These are phyloP conservation scores for Neofusicoccum sp. DNA, from an alignment of 2,329 filamentous ascomycete species.

Conservation along the genomic window DNA sequence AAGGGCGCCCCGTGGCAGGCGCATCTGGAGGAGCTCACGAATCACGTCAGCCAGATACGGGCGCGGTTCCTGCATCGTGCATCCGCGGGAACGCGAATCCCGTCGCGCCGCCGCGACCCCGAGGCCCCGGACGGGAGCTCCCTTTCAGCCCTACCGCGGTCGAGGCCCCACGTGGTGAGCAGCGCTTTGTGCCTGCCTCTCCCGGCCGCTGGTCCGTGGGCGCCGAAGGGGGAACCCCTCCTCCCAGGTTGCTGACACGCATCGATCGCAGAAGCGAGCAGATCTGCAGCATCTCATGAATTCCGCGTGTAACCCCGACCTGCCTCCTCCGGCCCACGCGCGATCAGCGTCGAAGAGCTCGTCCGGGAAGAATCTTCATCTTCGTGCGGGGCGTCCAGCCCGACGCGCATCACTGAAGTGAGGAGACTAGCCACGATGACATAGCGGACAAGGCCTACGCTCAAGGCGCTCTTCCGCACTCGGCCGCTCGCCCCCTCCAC, in stretches of 20 bases:
- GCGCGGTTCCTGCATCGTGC: constrained; percentile 13
- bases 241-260: constrained; percentile 7
- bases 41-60: constrained; percentile 16
- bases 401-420: background rate
- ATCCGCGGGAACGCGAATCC: constrained; percentile 3
- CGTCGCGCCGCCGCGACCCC: constrained; percentile 1
- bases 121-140: constrained; percentile 1
- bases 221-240: background rate
- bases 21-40: background rate
- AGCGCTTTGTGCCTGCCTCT: background rate
- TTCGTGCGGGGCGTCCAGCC: background rate
- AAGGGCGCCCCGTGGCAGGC: background rate
- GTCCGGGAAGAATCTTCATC: background rate
- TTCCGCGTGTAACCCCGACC: constrained; percentile 4
- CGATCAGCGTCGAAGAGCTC: background rate
- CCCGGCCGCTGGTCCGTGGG: constrained; percentile 15
- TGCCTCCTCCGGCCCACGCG: background rate
- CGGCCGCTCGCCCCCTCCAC: no score
- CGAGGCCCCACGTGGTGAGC: constrained; percentile 16
- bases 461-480: background rate
- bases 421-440: background rate
- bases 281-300: background rate
- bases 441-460: no score
- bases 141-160: constrained; percentile 15
- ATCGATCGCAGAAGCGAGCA: constrained; percentile 1